Base-by-base conservation (phyloP, 805 yeast genomes). In the Starmera caribaea region DNA sequence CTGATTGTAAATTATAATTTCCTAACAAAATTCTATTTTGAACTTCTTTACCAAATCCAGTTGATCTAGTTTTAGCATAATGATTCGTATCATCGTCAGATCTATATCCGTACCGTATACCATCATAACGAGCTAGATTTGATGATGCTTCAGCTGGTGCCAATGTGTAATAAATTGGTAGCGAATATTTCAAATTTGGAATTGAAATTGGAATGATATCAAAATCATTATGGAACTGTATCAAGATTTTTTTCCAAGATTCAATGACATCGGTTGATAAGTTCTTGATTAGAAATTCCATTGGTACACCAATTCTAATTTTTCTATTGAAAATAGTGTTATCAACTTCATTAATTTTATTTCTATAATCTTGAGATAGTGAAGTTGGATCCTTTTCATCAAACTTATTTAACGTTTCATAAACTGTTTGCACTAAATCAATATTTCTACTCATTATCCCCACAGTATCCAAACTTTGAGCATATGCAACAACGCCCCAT, bases 111-210 rank as follows among this genome's bases (percentile, higher is more conserved):
- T 81, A 92, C 41, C 97, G 67, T 16, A 89, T 65, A 3, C 98
- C 98, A 59, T 92, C 98, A 54, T 73, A 92, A 28, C 97, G 68
- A 1, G 96, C 74, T 37, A 92, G 68, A 54, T 92, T 92, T 0
- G 97, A 90, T 1, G 94, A 80, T 0, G 97, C 97, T 54, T 92
- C 98, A 0, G 96, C 83, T 0, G 96, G 83, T 2, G 92, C 89
- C 30, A 94, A 50, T 0, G 96, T 83, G 55, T 84, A 90, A 59
- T 92, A 92, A 0, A 87, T 74, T 24, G 94, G 88, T 14, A 92
- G 61, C 21, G 89, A 71, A 39, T 69, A 62, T 42, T 71, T 71
- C 9, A 88, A 62, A 0, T 81, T 64, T 6, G 96, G 95, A 0
- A 90, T 55, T 0, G 92, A 78, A 1, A 92, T 76, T 0, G 79